Percentiles rank a stretch among this genome's conserved stretches.
Evolutionary conservation across 2,329 filamentous ascomycete species (phyloP).

Genomic region (Venturia pyrina): DNA sequence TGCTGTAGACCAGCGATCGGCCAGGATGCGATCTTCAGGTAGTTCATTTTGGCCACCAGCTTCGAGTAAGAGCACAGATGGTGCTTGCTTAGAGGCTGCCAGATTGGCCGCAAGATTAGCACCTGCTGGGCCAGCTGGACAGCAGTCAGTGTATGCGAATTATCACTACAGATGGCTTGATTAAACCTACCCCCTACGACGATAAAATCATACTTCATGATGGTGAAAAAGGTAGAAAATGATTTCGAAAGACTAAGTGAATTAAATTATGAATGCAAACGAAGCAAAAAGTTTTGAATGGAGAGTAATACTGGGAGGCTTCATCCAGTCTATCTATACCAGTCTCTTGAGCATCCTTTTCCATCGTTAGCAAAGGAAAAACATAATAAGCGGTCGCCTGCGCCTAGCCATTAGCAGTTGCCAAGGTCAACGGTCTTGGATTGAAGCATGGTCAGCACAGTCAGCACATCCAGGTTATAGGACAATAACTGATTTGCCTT

Average conservation of each 20-base stretch:
- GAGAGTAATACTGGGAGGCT: background rate
- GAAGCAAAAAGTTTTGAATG: background rate
- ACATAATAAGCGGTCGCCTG: background rate
- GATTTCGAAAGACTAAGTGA: background rate
- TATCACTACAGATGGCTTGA: background rate
- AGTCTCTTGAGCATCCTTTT: background rate
- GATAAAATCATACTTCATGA: constrained; percentile 14
- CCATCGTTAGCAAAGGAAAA: too few species aligned
- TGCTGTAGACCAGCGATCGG: constrained; percentile 46
- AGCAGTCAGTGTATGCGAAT: background rate
- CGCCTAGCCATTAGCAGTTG: background rate
- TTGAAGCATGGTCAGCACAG: background rate
- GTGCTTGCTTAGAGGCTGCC: background rate
- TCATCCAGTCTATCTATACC: background rate
- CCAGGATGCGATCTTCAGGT: constrained; percentile 29
- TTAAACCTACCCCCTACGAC: constrained; percentile 12
- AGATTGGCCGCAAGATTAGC: constrained; percentile 1
- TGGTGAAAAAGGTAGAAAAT: background rate
- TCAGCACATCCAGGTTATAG: background rate
- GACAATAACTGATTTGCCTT: background rate
- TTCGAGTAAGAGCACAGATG: constrained; percentile 14
- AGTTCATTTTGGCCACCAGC: constrained; percentile 8
- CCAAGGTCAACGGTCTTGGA: background rate
- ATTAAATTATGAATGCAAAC: background rate
- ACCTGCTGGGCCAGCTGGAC: constrained; percentile 11